Percentiles rank a stretch among this genome's conserved stretches.
These are phyloP conservation scores for Hevea brasiliensis DNA, from an alignment of 345 rosid species.

Conservation along the genomic window DNA sequence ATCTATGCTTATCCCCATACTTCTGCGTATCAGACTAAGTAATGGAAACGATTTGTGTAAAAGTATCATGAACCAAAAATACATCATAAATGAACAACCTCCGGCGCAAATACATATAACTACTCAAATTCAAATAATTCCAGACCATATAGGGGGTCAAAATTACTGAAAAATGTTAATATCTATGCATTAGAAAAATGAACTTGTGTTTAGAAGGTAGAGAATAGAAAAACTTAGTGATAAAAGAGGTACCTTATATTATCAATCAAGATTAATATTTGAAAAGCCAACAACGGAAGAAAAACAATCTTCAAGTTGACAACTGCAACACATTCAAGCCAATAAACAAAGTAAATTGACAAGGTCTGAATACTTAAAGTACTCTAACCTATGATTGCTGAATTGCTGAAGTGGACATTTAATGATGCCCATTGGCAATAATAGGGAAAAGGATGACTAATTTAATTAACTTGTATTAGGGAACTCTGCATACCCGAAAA, in stretches of 20 bases:
- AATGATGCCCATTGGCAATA: not conserved
- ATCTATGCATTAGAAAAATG: constrained; percentile 3
- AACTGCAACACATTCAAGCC: constrained; percentile 49
- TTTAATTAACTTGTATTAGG: constrained; percentile 1
- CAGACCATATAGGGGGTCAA: not conserved
- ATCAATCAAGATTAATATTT: constrained; percentile 70
- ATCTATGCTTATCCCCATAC: not conserved
- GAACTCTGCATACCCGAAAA: not conserved
- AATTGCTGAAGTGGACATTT: not conserved
- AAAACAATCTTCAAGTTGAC: constrained; percentile 79
- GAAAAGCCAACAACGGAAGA: constrained; percentile 70
- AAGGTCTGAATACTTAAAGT: constrained; percentile 3
- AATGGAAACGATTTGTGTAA: not conserved
- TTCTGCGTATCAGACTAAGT: not conserved
- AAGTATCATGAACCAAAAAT: not conserved
- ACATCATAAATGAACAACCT: not conserved
- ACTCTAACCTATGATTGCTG: not conserved
- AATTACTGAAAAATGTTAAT: not conserved
- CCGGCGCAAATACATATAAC: not conserved
- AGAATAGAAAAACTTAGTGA: not conserved
- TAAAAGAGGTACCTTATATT: constrained; percentile 69
- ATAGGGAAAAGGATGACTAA: not conserved
- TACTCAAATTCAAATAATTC: not conserved
- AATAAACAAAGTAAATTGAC: constrained; percentile 22
- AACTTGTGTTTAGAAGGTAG: not conserved